These are phyloP conservation scores for Filobasidium wieringae DNA, from an alignment of 768 basidiomycete species.

Conservation along the genomic window DNA sequence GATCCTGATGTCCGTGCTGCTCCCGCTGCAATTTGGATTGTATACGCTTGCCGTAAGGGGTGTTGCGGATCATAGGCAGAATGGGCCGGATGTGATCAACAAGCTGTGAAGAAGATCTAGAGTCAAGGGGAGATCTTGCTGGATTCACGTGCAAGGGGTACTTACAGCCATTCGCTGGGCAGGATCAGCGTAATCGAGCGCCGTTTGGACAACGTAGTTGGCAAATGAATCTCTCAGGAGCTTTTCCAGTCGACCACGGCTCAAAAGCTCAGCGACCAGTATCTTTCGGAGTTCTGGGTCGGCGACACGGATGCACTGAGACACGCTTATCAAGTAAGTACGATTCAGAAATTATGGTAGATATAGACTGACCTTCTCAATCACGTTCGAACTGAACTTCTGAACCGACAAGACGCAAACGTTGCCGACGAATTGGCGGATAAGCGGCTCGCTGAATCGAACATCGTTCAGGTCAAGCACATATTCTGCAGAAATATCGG, in stretches of 20 bases:
- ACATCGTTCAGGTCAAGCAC: slow-evolving; percentile 97
- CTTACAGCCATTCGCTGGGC: slow-evolving; percentile 62
- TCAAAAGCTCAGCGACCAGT: slow-evolving; percentile 86
- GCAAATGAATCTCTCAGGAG: slow-evolving; percentile 90
- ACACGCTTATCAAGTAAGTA: slow-evolving; percentile 1
- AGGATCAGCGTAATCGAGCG: slow-evolving; percentile 95
- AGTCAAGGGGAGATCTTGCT: not conserved
- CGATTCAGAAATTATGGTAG: not conserved
- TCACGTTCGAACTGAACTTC: slow-evolving; percentile 98
- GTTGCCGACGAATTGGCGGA: slow-evolving; percentile 93
- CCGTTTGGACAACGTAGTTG: slow-evolving; percentile 93
- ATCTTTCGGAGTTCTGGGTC: slow-evolving; percentile 89
- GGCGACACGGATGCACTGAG: slow-evolving; percentile 73
- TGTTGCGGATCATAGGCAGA: slow-evolving; percentile 93
- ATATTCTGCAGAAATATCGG: slow-evolving; percentile 94
- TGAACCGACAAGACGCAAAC: slow-evolving; percentile 95
- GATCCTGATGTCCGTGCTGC: slow-evolving; percentile 42
- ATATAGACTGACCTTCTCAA: slow-evolving; percentile 54
- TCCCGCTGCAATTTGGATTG: slow-evolving; percentile 97
- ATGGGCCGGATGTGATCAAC: slow-evolving; percentile 98
- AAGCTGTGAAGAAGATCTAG: slow-evolving; percentile 41
- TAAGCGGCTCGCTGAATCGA: slow-evolving; percentile 92
- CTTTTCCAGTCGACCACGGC: slow-evolving; percentile 88
- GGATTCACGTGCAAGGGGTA: not conserved
- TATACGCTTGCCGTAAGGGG: slow-evolving; percentile 97